Evolutionary conservation across 108 stramenopile genomes (phyloP).

Genomic region (Fragilariopsis cylindrus): DNA sequence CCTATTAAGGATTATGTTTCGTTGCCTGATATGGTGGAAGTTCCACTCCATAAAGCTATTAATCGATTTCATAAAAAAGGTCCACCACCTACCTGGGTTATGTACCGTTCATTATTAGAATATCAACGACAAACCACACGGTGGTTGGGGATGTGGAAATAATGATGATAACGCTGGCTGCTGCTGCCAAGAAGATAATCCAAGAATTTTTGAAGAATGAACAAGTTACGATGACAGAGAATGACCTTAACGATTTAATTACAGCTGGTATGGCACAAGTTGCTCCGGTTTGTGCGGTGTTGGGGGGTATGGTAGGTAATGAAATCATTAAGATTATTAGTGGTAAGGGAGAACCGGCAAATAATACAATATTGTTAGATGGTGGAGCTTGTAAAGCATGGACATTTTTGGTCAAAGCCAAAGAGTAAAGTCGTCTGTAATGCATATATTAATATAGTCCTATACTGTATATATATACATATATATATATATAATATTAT

Average conservation of each 20-base stretch:
- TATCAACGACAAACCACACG: slow-evolving; percentile 46
- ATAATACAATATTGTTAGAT: slow-evolving; percentile 84
- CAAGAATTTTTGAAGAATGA: slow-evolving; percentile 17
- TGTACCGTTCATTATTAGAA: slow-evolving; percentile 72
- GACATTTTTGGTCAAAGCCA: slow-evolving; percentile 63
- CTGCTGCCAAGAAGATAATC: background rate
- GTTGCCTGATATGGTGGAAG: slow-evolving; percentile 54
- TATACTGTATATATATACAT: too few relatives aligned
- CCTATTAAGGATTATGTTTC: slow-evolving; percentile 51
- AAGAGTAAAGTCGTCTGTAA: background rate
- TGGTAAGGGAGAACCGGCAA: slow-evolving; percentile 90
- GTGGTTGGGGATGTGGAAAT: slow-evolving; percentile 21
- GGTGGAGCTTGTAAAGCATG: slow-evolving; percentile 74
- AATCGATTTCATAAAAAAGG: slow-evolving; percentile 74
- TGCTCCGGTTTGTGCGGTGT: slow-evolving; percentile 87
- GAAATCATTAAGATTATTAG: slow-evolving; percentile 92
- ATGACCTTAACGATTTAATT: slow-evolving; percentile 32
- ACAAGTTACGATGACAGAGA: slow-evolving; percentile 15
- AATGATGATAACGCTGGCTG: background rate
- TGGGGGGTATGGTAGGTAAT: slow-evolving; percentile 93
- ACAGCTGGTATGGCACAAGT: slow-evolving; percentile 73
- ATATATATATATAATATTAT: too few relatives aligned
- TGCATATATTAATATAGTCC: background rate
- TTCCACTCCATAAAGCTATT: slow-evolving; percentile 48
- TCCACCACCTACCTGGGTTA: slow-evolving; percentile 52